Base-by-base conservation (phyloP, 2,329 filamentous ascomycete genomes). In the Paecilomyces niveus region DNA sequence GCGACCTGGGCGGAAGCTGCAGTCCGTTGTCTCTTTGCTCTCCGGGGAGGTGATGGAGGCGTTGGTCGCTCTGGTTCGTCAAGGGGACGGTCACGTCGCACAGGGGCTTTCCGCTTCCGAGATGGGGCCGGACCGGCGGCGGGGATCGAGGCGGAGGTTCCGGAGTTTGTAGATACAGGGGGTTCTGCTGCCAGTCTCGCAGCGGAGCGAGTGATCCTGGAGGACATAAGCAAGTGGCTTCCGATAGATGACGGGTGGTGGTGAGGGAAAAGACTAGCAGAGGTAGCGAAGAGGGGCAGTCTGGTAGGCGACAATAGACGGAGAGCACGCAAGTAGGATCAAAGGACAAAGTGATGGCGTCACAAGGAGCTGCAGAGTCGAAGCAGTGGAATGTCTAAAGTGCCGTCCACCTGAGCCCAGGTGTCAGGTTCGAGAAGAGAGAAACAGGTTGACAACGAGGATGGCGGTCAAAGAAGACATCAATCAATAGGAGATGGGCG, bases 181-280 rank as follows among this genome's bases (percentile, higher is more conserved):
- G 76, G 70, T 66, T 81, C 82, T 78, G 90, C 89, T 80, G 90
- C 90, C 85, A 90, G 87, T 82, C 92, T 92, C 81, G 92, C 89
- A 77, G 92, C 89, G 71, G 92, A 94, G 82, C 93, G 91, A 83
- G 93, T 97, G 71, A 94, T 87, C 90, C 92, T 97, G 85, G 87
- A 81, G 85, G 90, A 90, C 92, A 96, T 97, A 87, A 93, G 90
- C 88, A 81, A 74, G 63, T 72, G 71, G 68, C 70, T 72, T 64
- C 54, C 53, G 54, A 29, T 33, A 51, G 54, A 57, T 18, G 58
- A 53, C 51, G 50, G 50, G 58, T 21, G 57, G 58, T 52, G 57
- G n/a, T 45, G n/a, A 18, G 53, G 35, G 29, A 39, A 31, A 51
- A 58, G 55, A 54, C 35, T 31, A 61, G 31, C 50, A 50, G 58